Evolutionary conservation across 768 basidiomycete species (phyloP), one percentile per base, ranked within the genome.

Genomic region (Suillus occidentalis): DNA sequence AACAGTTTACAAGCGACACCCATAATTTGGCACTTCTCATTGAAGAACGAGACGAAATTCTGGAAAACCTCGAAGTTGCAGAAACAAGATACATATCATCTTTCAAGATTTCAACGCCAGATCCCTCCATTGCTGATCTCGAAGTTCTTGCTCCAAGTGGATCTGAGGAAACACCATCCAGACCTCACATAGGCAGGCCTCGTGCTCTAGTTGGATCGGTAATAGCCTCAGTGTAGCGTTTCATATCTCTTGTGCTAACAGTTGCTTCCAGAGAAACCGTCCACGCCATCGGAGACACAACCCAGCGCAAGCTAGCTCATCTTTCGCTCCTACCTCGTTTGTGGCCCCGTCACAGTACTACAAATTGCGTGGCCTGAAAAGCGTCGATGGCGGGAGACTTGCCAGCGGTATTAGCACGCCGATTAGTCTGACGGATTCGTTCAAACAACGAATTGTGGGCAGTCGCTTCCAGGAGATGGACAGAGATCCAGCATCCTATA

Each of bases 321-420:
- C 88, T n/a, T 82, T 89, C 18, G 83, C 89, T 1, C 91, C 91
- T 5, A 88, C 88, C 20, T 89, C 89, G 6, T 94, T 92, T 70
- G 86, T 92, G 10, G 90, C 89, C 6, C 91, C 91, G 8, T 90
- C 89, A 7, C 85, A 88, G 62, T 94, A 89, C 73, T 94, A 94
- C 79, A 88, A 89, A 71, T 82, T 94, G 39, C 83, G 87, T 28
- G 79, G 82, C 31, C 80, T 90, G 4, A 82, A 80, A 60, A 87
- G 86, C 10, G 80, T 92, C 31, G 87, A 79, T 62, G 86, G 84
- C 25, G 88, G 88, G 6, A 79, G 83, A 40, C 84, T 87, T 62
- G 79, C 82, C 13, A 83, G 84, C 80, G 5, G 80, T 18, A 70
- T 75, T 34, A 80, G 76, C 66, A 75, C 75, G 63, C 75, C 78